A percentile compares a stretch with the other conserved stretches of the same genome.
Evolutionary conservation across 805 yeast species (phyloP).

Genomic region (Wickerhamiella sergipiensis): DNA sequence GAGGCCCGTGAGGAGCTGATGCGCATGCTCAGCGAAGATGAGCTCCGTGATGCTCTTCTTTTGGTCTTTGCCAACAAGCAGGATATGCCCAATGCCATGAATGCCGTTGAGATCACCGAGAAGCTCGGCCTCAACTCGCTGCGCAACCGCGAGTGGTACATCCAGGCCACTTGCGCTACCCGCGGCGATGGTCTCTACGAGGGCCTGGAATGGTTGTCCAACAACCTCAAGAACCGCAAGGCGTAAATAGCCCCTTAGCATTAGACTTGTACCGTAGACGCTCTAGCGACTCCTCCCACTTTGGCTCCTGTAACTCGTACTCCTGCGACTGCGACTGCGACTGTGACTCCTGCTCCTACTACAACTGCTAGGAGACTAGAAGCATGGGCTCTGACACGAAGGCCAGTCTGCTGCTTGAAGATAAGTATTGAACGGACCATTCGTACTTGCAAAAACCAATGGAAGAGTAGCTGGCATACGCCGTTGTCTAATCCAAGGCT

Average conservation of each 20-base stretch:
- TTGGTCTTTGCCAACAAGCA: conserved; percentile 96
- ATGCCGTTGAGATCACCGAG: conserved; percentile 96
- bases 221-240: conserved; percentile 58
- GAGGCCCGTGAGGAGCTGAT: conserved; percentile 98
- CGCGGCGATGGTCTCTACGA: conserved; percentile 97
- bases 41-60: conserved; percentile 89
- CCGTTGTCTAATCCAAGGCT: too few species aligned
- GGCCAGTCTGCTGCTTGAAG: too few species aligned
- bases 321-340: too few species aligned
- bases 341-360: too few species aligned
- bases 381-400: too few species aligned
- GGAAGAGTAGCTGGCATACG: too few species aligned
- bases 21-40: conserved; percentile 97
- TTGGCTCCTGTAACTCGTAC: too few species aligned
- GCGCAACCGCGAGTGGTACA: conserved; percentile 98
- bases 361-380: too few species aligned
- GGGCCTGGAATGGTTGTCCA: conserved; percentile 94
- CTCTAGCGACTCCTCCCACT: too few species aligned
- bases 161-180: conserved; percentile 97
- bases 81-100: conserved; percentile 98
- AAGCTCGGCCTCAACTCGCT: conserved; percentile 92
- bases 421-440: too few species aligned
- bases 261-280: conserved; percentile 39
- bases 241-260: conserved; percentile 36
- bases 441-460: too few species aligned